phyloP scores from a whole-genome alignment of 2,329 filamentous ascomycete genomes.

The Dactylellina leptospora region DNA sequence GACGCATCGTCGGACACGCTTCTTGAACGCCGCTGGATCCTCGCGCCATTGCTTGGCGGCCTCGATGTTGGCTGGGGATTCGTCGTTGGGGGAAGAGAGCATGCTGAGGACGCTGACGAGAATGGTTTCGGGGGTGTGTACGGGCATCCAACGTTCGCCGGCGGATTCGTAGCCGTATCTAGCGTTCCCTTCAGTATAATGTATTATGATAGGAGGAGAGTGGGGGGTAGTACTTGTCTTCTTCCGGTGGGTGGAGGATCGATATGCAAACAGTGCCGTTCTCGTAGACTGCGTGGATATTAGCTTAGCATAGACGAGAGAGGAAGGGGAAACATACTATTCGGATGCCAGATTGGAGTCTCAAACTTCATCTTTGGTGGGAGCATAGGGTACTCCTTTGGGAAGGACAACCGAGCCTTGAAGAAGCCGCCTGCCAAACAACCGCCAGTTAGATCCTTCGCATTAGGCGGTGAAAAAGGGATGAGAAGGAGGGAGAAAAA shows the following conservation, averaged over 20 bases:
- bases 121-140: constrained; percentile 95
- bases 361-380: constrained; percentile 91
- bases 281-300: constrained; percentile 71
- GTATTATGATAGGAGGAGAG: not conserved
- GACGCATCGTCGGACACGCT: constrained; percentile 78
- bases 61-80: constrained; percentile 94
- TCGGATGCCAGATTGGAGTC: constrained; percentile 88
- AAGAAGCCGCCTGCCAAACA: constrained; percentile 82
- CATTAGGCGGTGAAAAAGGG: not conserved
- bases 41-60: constrained; percentile 88
- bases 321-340: constrained; percentile 66
- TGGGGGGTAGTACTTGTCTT: constrained; percentile 72
- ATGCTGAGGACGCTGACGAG: constrained; percentile 90
- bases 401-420: constrained; percentile 83
- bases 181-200: constrained; percentile 10
- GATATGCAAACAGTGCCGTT: constrained; percentile 93
- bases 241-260: constrained; percentile 92
- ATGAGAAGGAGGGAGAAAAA: constrained; percentile 57
- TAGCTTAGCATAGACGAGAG: constrained; percentile 6
- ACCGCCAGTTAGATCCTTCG: constrained; percentile 4
- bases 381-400: constrained; percentile 82
- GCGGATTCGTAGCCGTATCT: constrained; percentile 84
- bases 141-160: constrained; percentile 89
- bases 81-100: constrained; percentile 90
- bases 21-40: constrained; percentile 80